These are phyloP conservation scores for Thamnidium elegans DNA, from an alignment of 192 early-diverging fungal genomes.

Conservation along the genomic window DNA sequence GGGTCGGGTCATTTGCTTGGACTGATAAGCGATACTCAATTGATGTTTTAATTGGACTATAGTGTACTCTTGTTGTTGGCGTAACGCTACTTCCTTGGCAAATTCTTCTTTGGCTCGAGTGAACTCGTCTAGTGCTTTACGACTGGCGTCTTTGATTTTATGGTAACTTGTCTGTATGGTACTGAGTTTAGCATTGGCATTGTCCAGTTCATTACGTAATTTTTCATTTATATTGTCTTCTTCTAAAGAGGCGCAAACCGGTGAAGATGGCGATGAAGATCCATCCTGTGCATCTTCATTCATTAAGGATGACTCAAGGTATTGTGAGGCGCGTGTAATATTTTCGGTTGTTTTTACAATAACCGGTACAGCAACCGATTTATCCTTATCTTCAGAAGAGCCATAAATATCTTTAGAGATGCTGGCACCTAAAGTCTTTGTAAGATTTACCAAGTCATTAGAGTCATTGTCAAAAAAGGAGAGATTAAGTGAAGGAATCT, in stretches of 20 bases:
- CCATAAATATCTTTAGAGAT: conserved; percentile 6
- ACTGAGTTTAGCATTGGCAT: conserved; percentile 22
- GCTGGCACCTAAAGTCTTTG: conserved; percentile 34
- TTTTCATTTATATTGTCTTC: background rate
- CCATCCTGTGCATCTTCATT: background rate
- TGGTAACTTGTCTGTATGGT: conserved; percentile 32
- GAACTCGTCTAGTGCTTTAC: conserved; percentile 40
- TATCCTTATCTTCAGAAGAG: background rate
- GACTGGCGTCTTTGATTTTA: conserved; percentile 29
- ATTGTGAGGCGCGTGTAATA: conserved; percentile 25
- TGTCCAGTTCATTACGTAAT: conserved; percentile 25
- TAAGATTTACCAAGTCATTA: conserved; percentile 29
- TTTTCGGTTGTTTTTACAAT: conserved; percentile 1
- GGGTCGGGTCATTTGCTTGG: conserved; percentile 8
- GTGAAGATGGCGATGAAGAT: no score
- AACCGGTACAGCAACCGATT: background rate
- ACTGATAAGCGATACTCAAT: conserved; percentile 19
- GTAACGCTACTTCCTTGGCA: conserved; percentile 35
- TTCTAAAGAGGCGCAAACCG: no score
- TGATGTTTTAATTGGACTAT: conserved; percentile 30
- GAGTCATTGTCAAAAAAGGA: conserved; percentile 40
- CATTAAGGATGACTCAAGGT: conserved; percentile 16
- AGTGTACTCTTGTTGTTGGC: conserved; percentile 34
- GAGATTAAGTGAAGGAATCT: conserved; percentile 16
- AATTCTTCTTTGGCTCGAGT: conserved; percentile 47